phyloP scores from a whole-genome alignment of 2,329 filamentous ascomycete genomes.

The Pseudocercospora vitis region DNA sequence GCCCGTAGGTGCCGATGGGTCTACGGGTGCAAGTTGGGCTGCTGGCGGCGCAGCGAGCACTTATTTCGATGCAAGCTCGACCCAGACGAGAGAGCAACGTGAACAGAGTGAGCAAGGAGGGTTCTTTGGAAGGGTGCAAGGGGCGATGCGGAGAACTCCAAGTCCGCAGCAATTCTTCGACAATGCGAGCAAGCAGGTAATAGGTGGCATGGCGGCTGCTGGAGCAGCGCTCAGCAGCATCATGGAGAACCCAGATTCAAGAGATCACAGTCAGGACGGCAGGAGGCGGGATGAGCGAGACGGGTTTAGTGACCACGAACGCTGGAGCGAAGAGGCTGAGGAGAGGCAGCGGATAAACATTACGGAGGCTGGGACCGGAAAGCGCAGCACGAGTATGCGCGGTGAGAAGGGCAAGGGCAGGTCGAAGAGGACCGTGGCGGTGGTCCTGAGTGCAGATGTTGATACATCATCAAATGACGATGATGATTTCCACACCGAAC shows the following conservation, averaged over 20 bases:
- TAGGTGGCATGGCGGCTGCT: slow-evolving; percentile 77
- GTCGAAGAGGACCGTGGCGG: slow-evolving; percentile 70
- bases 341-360: slow-evolving; percentile 49
- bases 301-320: slow-evolving; percentile 67
- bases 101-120: slow-evolving; percentile 19
- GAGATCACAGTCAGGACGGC: slow-evolving; percentile 56
- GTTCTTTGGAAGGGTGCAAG: slow-evolving; percentile 63
- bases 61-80: slow-evolving; percentile 27
- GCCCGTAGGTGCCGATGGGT: slow-evolving; percentile 26
- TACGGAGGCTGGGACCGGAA: slow-evolving; percentile 30
- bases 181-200: slow-evolving; percentile 76
- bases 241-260: slow-evolving; percentile 74
- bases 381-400: slow-evolving; percentile 15
- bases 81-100: slow-evolving; percentile 20
- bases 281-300: slow-evolving; percentile 30
- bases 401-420: slow-evolving; percentile 30
- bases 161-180: slow-evolving; percentile 88
- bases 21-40: slow-evolving; percentile 30
- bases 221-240: slow-evolving; percentile 80
- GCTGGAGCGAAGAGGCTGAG: slow-evolving; percentile 89
- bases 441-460: slow-evolving; percentile 81
- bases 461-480: slow-evolving; percentile 56
- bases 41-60: slow-evolving; percentile 35
- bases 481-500: slow-evolving; percentile 64
- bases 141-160: slow-evolving; percentile 75